Conservation (phyloP, 345 rosid genomes). For the Syzygium aqueum region DNA sequence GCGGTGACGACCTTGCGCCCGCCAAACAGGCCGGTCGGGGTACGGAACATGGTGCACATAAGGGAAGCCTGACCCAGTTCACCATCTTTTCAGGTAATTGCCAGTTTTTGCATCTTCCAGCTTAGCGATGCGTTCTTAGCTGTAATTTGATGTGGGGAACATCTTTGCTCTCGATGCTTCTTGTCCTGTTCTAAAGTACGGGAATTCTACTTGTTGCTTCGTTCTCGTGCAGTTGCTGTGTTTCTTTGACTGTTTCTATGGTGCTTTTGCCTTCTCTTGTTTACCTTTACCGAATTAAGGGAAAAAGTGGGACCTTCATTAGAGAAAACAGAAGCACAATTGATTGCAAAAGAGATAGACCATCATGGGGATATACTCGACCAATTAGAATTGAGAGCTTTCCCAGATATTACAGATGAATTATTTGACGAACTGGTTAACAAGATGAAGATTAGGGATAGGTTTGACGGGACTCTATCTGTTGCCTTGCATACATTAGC, state of each 20-base stretch:
- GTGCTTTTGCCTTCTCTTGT: neutral
- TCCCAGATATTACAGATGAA: neutral
- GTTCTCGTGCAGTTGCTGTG: neutral
- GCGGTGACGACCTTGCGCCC: constrained; percentile 17
- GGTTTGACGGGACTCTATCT: neutral
- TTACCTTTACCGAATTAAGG: neutral
- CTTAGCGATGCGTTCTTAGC: neutral
- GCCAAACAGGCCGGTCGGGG: constrained; percentile 21
- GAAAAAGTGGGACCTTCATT: neutral
- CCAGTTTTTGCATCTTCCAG: neutral
- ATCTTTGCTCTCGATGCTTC: neutral
- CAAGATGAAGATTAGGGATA: neutral
- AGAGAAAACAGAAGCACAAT: neutral
- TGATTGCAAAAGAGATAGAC: neutral
- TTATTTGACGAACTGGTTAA: neutral
- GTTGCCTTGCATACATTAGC: neutral
- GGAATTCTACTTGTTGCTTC: neutral
- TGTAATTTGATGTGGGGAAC: neutral
- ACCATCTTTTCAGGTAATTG: constrained; percentile 53
- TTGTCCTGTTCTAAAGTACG: neutral
- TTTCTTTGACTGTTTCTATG: neutral
- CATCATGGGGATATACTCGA: neutral
- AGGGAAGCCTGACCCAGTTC: constrained; percentile 38
- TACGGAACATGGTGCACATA: constrained; percentile 24
- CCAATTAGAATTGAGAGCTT: neutral